Evolutionary conservation across 2,329 filamentous ascomycete species (phyloP).

Genomic region (Clathrospora elynae): DNA sequence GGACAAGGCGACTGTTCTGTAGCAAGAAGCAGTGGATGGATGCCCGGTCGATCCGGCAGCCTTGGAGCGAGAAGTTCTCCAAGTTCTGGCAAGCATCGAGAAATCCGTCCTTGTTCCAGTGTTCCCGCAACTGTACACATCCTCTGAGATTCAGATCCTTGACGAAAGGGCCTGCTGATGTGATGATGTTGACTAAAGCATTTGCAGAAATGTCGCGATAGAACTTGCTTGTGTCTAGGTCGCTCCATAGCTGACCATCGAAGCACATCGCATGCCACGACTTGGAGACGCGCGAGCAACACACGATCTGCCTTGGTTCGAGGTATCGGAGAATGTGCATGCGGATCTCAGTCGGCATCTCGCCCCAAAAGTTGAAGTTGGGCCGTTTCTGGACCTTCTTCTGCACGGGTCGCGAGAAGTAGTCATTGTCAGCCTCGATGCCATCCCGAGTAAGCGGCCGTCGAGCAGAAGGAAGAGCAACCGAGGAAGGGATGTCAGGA

Average conservation of each 20-base stretch:
- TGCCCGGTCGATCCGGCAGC: slow-evolving; percentile 81
- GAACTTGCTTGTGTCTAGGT: slow-evolving; percentile 80
- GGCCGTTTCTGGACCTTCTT: slow-evolving; percentile 45
- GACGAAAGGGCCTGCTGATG: slow-evolving; percentile 84
- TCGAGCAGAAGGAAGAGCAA: slow-evolving; percentile 68
- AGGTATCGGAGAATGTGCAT: slow-evolving; percentile 78
- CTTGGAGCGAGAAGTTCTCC: slow-evolving; percentile 85
- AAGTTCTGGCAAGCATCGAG: slow-evolving; percentile 87
- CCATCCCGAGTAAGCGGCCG: slow-evolving; percentile 55
- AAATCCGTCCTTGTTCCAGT: slow-evolving; percentile 76
- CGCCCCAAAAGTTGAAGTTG: slow-evolving; percentile 73
- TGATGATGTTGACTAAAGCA: slow-evolving; percentile 82
- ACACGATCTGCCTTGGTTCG: slow-evolving; percentile 78
- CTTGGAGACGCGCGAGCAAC: slow-evolving; percentile 76
- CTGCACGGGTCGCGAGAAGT: slow-evolving; percentile 52
- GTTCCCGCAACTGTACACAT: slow-evolving; percentile 85
- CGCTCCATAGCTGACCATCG: slow-evolving; percentile 91
- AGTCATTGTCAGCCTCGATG: slow-evolving; percentile 51
- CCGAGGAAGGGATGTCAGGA: slow-evolving; percentile 58
- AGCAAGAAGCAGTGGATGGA: slow-evolving; percentile 79
- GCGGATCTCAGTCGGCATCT: slow-evolving; percentile 81
- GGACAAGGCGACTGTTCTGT: slow-evolving; percentile 76
- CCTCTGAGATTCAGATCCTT: slow-evolving; percentile 88
- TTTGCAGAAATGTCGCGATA: slow-evolving; percentile 85
- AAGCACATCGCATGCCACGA: slow-evolving; percentile 83